Percentiles rank a stretch among this genome's conserved stretches.
These are phyloP conservation scores for Dothistroma pini DNA, from an alignment of 2,329 filamentous ascomycete species.

Conservation along the genomic window DNA sequence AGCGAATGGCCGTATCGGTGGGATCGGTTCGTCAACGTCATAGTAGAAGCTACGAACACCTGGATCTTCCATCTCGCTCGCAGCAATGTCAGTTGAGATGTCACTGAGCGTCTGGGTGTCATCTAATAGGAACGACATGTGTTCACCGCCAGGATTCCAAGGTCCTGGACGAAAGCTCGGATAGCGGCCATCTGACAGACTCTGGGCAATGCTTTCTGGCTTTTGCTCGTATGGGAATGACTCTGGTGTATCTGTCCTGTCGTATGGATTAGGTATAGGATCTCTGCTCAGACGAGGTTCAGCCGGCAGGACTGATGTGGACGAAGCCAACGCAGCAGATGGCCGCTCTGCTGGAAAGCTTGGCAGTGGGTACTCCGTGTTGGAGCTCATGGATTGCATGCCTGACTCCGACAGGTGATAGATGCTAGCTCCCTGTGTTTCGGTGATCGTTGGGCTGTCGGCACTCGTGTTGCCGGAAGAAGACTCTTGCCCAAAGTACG, in stretches of 20 bases:
- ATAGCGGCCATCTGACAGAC: slow-evolving; percentile 14
- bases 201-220: slow-evolving; percentile 18
- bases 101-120: slow-evolving; percentile 56
- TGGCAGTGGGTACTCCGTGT: slow-evolving; percentile 5
- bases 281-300: slow-evolving; percentile 13
- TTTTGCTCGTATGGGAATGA: slow-evolving; percentile 19
- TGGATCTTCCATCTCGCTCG: slow-evolving; percentile 41
- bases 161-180: slow-evolving; percentile 21
- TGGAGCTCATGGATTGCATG: slow-evolving; percentile 10
- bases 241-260: slow-evolving; percentile 15
- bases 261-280: slow-evolving; percentile 19
- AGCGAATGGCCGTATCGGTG: slow-evolving; percentile 14
- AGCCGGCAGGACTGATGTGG: slow-evolving; percentile 19
- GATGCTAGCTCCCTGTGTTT: slow-evolving; percentile 36
- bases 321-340: slow-evolving; percentile 6
- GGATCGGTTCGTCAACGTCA: slow-evolving; percentile 35
- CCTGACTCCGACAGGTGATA: slow-evolving; percentile 28
- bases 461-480: slow-evolving; percentile 4
- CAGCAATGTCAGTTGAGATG: slow-evolving; percentile 51
- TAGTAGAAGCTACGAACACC: slow-evolving; percentile 49
- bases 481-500: slow-evolving; percentile 14
- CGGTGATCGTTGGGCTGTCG: slow-evolving; percentile 25
- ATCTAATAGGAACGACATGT: slow-evolving; percentile 50
- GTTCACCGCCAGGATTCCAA: slow-evolving; percentile 6
- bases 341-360: background rate